Conservation (phyloP, 1,139 yeast genomes). For the Geotrichum bryndzae region DNA sequence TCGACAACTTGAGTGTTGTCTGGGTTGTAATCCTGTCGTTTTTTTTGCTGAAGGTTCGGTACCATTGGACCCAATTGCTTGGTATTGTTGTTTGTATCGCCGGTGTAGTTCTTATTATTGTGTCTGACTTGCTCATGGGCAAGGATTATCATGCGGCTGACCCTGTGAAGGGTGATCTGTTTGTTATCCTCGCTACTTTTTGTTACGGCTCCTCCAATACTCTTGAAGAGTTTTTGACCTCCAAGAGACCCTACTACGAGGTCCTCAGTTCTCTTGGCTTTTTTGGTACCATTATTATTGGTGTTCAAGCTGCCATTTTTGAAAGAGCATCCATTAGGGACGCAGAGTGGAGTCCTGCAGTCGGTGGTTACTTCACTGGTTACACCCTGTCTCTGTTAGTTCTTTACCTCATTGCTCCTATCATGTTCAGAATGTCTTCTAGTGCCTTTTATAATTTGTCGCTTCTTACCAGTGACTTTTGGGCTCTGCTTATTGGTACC, state of each 20-base stretch:
- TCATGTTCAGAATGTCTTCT: conserved; percentile 42
- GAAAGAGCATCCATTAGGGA: conserved; percentile 36
- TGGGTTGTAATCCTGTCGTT: conserved; percentile 41
- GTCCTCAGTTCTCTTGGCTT: conserved; percentile 41
- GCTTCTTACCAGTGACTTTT: conserved; percentile 42
- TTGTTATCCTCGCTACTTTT: conserved; percentile 41
- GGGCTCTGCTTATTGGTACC: conserved; percentile 42
- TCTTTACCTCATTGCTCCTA: conserved; percentile 39
- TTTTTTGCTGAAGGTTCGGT: conserved; percentile 39
- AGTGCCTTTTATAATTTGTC: conserved; percentile 44
- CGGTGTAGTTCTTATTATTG: conserved; percentile 40
- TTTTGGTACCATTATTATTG: conserved; percentile 40
- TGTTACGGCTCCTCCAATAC: conserved; percentile 43
- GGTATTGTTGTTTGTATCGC: conserved; percentile 41
- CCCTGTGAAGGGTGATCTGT: conserved; percentile 41
- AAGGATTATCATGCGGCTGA: conserved; percentile 37
- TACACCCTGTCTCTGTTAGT: conserved; percentile 38
- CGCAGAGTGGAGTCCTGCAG: conserved; percentile 37
- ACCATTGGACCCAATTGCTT: conserved; percentile 42
- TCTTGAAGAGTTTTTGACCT: conserved; percentile 41
- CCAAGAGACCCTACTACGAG: conserved; percentile 42
- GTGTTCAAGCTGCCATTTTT: conserved; percentile 41
- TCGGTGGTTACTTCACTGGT: conserved; percentile 42
- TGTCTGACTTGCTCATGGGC: conserved; percentile 39
- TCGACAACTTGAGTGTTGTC: conserved; percentile 43